phyloP scores from a whole-genome alignment of 495 filamentous ascomycete genomes.

The Penicillium lividum region DNA sequence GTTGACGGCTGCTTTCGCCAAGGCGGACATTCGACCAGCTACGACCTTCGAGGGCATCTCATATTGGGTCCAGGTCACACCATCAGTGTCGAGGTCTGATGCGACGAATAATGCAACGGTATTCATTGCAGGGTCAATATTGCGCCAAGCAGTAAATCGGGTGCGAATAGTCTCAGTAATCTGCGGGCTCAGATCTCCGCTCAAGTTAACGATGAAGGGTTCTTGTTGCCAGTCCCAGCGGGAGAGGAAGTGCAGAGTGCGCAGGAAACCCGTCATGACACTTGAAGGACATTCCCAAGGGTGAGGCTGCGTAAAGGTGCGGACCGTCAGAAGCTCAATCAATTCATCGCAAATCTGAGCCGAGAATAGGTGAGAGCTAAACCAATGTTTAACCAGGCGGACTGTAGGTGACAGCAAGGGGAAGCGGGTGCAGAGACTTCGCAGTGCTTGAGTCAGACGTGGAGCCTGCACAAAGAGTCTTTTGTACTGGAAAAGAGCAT shows the following conservation, averaged over 20 bases:
- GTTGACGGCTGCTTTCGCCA: constrained; percentile 72
- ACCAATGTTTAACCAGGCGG: constrained; percentile 89
- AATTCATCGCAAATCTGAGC: constrained; percentile 75
- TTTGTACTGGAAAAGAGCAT: constrained; percentile 69
- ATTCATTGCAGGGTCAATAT: constrained; percentile 86
- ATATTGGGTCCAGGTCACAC: constrained; percentile 75
- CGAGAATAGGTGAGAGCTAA: constrained; percentile 75
- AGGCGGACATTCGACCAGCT: constrained; percentile 75
- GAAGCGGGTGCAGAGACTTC: constrained; percentile 76
- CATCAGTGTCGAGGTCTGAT: constrained; percentile 73
- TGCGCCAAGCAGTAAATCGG: constrained; percentile 73
- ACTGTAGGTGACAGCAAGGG: constrained; percentile 81
- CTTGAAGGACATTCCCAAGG: constrained; percentile 80
- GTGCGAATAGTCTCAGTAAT: constrained; percentile 61
- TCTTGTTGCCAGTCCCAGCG: constrained; percentile 89
- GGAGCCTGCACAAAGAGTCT: constrained; percentile 70
- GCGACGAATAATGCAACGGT: constrained; percentile 78
- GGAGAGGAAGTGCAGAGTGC: constrained; percentile 73
- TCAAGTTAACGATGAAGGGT: constrained; percentile 76
- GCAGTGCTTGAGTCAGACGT: constrained; percentile 76
- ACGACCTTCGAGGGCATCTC: constrained; percentile 74
- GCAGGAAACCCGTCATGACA: constrained; percentile 76
- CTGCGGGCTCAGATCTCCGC: constrained; percentile 53
- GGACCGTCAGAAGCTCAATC: constrained; percentile 75
- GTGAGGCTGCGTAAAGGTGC: constrained; percentile 76